Evolutionary conservation across 2,329 filamentous ascomycete genomes (phyloP).

Genomic region (Venturia pyrina): DNA sequence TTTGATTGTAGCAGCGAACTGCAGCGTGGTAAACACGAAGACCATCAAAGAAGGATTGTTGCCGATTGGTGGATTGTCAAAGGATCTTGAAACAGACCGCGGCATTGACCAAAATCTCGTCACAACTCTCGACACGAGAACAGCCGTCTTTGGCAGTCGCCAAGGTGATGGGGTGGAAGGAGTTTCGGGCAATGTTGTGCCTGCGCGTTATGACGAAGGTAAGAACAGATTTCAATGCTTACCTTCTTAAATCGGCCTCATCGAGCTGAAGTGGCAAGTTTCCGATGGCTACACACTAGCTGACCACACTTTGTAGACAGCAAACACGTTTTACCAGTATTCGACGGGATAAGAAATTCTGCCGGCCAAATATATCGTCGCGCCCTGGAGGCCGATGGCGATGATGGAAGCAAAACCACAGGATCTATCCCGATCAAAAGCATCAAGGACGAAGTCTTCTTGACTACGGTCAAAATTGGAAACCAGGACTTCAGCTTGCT

Average conservation of each 20-base stretch:
- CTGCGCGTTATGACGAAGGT: not conserved
- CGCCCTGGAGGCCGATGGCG: not conserved
- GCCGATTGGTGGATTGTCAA: not conserved
- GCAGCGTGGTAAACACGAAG: no score
- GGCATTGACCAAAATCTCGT: not conserved
- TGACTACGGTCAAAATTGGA: not conserved
- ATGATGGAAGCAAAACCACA: not conserved
- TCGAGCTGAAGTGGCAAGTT: no score
- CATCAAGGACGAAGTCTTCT: not conserved
- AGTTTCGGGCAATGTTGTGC: not conserved
- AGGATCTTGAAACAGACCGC: not conserved
- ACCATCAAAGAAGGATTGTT: not conserved
- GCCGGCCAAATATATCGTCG: not conserved
- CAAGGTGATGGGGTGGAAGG: not conserved
- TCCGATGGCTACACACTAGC: not conserved
- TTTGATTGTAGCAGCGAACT: not conserved
- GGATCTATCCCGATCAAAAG: not conserved
- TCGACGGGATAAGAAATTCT: not conserved
- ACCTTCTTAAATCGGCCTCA: no score
- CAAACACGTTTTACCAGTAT: not conserved
- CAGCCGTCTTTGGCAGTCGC: not conserved
- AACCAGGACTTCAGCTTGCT: not conserved
- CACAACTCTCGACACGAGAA: not conserved
- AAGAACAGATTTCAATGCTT: not conserved
- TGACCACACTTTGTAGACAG: not conserved